Conservation (phyloP, 2,329 filamentous ascomycete genomes). For the Talaromyces amestolkiae region DNA sequence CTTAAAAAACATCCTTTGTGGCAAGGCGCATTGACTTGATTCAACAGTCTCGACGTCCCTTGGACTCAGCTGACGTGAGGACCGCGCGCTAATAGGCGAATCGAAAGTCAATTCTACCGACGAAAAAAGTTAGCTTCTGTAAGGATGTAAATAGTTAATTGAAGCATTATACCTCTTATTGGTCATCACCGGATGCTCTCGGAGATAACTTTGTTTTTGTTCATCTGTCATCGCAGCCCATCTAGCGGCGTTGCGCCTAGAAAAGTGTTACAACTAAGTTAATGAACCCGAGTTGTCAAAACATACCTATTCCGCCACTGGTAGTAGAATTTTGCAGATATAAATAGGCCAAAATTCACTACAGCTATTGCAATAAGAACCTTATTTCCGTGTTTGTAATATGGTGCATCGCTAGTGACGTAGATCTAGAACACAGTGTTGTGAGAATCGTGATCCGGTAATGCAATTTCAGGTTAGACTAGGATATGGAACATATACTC, state of each 20-base stretch:
- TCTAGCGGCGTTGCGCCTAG: background rate
- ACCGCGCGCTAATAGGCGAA: background rate
- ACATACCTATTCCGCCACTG: background rate
- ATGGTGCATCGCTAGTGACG: conserved; percentile 53
- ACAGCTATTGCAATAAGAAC: conserved; percentile 55
- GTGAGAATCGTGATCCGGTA: background rate
- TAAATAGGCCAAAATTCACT: conserved; percentile 50
- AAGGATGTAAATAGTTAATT: background rate
- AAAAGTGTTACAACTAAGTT: background rate
- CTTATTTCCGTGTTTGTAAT: conserved; percentile 58
- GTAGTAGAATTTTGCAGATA: conserved; percentile 44
- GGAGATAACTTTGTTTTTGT: background rate
- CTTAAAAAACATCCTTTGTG: too few relatives aligned
- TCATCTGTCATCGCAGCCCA: background rate
- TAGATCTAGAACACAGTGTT: conserved; percentile 42
- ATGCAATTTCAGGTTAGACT: too few relatives aligned
- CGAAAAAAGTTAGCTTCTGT: background rate
- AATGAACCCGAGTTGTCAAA: background rate
- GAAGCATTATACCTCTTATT: background rate
- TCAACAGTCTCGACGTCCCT: too few relatives aligned
- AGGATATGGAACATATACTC: background rate
- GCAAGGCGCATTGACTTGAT: too few relatives aligned
- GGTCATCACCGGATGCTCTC: background rate
- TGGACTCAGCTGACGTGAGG: too few relatives aligned
- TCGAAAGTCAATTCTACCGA: background rate